A percentile compares a stretch with the other conserved stretches of the same genome.
Conservation (phyloP, 192 early-diverging fungal genomes). For the Fimicolochytrium jonesii region DNA sequence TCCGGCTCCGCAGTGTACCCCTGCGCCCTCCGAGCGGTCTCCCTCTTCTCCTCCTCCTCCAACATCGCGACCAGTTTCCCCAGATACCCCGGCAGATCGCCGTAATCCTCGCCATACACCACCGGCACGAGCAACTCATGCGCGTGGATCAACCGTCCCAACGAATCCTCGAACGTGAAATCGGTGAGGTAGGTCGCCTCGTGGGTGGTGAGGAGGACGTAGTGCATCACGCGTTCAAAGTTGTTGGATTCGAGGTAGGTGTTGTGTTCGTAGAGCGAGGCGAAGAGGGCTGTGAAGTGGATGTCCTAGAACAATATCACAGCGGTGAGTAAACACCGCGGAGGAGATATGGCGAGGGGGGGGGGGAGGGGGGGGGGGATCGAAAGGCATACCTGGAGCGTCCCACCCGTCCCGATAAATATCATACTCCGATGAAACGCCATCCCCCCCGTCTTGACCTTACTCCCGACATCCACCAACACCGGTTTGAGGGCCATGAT, state of each 20-base stretch:
- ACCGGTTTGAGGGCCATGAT: slow-evolving; percentile 26
- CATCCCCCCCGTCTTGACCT: slow-evolving; percentile 20
- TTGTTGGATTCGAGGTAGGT: slow-evolving; percentile 17
- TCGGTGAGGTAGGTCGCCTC: slow-evolving; percentile 20
- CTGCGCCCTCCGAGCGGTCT: not conserved
- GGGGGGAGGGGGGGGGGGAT: too few relatives aligned
- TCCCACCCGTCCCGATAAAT: slow-evolving; percentile 22
- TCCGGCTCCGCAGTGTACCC: not conserved
- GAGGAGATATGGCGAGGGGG: not conserved
- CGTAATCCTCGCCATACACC: slow-evolving; percentile 16
- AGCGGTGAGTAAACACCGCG: not conserved
- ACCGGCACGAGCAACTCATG: slow-evolving; percentile 26
- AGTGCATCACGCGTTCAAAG: slow-evolving; percentile 24
- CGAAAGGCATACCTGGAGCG: slow-evolving; percentile 16
- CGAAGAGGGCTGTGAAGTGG: slow-evolving; percentile 23
- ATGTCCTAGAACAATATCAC: not conserved
- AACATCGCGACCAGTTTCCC: slow-evolving; percentile 3
- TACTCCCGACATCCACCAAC: slow-evolving; percentile 21
- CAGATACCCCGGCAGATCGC: slow-evolving; percentile 10
- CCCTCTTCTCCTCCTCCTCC: slow-evolving; percentile 10
- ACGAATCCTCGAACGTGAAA: slow-evolving; percentile 20
- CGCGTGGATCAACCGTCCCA: slow-evolving; percentile 20
- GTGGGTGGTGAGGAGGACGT: slow-evolving; percentile 14
- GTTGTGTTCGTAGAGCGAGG: slow-evolving; percentile 23
- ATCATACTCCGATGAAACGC: slow-evolving; percentile 26